Evolutionary conservation across 2,329 filamentous ascomycete species (phyloP).

Genomic region (Paraconiothyrium brasiliense): DNA sequence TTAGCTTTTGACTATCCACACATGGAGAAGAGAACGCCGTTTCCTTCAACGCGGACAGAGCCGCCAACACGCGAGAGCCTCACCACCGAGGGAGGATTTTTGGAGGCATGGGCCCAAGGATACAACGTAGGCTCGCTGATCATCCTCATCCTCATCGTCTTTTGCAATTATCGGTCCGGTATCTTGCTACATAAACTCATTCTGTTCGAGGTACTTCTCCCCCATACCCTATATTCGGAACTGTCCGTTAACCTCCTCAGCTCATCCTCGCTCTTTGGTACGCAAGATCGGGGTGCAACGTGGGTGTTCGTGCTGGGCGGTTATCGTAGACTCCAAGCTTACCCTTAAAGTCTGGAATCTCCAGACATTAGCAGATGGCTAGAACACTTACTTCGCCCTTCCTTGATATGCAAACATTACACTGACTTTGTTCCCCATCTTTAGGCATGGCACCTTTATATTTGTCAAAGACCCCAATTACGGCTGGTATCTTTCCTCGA

Average conservation of each 20-base stretch:
- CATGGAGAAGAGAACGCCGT: constrained; percentile 31
- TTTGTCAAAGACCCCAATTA: constrained; percentile 43
- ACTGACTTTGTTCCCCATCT: too few species aligned
- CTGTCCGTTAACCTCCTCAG: constrained; percentile 26
- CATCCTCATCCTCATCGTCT: constrained; percentile 47
- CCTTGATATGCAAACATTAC: too few species aligned
- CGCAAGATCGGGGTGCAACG: too few species aligned
- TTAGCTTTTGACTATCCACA: not conserved
- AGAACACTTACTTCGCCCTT: too few species aligned
- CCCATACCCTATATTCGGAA: not conserved
- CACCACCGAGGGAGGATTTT: constrained; percentile 37
- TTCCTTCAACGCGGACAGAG: constrained; percentile 35
- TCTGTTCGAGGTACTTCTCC: constrained; percentile 40
- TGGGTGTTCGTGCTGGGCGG: too few species aligned
- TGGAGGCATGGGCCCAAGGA: constrained; percentile 50
- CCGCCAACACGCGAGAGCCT: constrained; percentile 40
- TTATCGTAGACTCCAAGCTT: too few species aligned
- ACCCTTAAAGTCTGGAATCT: too few species aligned
- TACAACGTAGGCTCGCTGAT: constrained; percentile 48
- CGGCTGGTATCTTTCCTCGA: constrained; percentile 47
- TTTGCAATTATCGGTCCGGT: constrained; percentile 47
- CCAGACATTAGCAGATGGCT: too few species aligned
- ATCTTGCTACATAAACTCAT: constrained; percentile 48
- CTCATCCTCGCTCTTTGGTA: constrained; percentile 45
- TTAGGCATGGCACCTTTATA: constrained; percentile 46